Evolutionary conservation across 768 basidiomycete species (phyloP).

Genomic region (Tulasnella sp.): DNA sequence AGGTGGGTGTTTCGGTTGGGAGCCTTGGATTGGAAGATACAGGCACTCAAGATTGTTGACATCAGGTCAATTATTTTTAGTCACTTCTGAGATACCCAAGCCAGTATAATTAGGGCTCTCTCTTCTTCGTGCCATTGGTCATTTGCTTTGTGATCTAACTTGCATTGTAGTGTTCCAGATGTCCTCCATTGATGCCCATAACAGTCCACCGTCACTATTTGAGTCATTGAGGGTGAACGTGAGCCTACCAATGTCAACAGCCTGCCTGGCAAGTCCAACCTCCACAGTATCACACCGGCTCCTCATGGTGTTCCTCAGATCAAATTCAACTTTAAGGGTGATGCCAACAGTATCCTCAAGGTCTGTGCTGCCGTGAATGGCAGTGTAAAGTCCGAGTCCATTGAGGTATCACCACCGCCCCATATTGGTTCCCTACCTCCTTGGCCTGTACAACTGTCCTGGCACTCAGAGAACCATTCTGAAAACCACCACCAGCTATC

Average conservation of each 20-base stretch:
- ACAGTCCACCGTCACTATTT: constrained; percentile 49
- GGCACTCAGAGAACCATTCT: too few species aligned
- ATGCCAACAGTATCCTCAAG: constrained; percentile 50
- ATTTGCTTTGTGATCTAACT: too few species aligned
- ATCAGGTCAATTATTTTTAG: too few species aligned
- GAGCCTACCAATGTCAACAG: constrained; percentile 47
- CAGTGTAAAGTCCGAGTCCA: constrained; percentile 40
- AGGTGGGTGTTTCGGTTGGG: too few species aligned
- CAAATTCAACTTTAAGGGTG: constrained; percentile 49
- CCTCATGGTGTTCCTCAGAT: constrained; percentile 45
- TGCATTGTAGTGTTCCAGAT: constrained; percentile 35
- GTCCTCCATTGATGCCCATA: constrained; percentile 51
- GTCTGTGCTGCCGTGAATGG: constrained; percentile 42
- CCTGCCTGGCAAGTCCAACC: constrained; percentile 48
- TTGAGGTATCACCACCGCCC: constrained; percentile 32
- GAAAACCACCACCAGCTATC: too few species aligned
- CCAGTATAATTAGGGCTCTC: too few species aligned
- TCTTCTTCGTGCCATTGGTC: too few species aligned
- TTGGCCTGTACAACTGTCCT: too few species aligned
- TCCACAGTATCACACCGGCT: constrained; percentile 45
- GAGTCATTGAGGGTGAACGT: constrained; percentile 47
- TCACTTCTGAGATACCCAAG: too few species aligned
- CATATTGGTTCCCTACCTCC: too few species aligned
- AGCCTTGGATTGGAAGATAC: too few species aligned
- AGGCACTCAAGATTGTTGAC: too few species aligned